phyloP scores from a whole-genome alignment of 2,329 filamentous ascomycete species.

The Mycosphaerella sp. region DNA sequence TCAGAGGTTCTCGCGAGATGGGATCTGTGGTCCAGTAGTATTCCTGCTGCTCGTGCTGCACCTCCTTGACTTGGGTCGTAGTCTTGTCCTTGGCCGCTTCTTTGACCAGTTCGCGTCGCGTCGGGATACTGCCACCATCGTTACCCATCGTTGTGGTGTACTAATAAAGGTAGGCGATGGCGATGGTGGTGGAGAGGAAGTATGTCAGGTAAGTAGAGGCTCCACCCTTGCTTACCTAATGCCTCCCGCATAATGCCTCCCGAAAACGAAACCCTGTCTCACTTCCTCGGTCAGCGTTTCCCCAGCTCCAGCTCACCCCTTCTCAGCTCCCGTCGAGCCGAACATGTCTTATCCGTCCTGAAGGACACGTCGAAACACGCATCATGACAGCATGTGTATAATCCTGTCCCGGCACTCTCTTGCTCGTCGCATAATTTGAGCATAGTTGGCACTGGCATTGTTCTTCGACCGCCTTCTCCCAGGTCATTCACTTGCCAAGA shows the following conservation, averaged over 20 bases:
- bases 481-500: neutral
- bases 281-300: neutral
- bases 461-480: neutral
- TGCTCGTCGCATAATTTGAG: neutral
- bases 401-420: neutral
- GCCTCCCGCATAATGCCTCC: neutral
- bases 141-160: constrained; percentile 67
- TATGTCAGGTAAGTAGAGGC: neutral
- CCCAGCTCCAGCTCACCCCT: neutral
- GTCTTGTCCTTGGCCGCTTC: constrained; percentile 79
- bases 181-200: neutral
- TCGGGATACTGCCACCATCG: constrained; percentile 92
- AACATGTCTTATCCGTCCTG: neutral
- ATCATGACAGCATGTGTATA: neutral
- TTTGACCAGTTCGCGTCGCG: constrained; percentile 91
- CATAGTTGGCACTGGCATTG: neutral
- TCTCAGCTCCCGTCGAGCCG: neutral
- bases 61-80: constrained; percentile 80
- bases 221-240: neutral
- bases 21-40: constrained; percentile 86
- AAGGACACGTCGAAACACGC: neutral
- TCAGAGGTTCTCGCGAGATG: constrained; percentile 70
- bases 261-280: too few relatives aligned
- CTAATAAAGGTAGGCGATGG: neutral
- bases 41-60: constrained; percentile 73